Percentiles rank a stretch among this genome's conserved stretches.
Conservation (phyloP, 2,329 filamentous ascomycete species). For the Plenodomus tracheiphilus region DNA sequence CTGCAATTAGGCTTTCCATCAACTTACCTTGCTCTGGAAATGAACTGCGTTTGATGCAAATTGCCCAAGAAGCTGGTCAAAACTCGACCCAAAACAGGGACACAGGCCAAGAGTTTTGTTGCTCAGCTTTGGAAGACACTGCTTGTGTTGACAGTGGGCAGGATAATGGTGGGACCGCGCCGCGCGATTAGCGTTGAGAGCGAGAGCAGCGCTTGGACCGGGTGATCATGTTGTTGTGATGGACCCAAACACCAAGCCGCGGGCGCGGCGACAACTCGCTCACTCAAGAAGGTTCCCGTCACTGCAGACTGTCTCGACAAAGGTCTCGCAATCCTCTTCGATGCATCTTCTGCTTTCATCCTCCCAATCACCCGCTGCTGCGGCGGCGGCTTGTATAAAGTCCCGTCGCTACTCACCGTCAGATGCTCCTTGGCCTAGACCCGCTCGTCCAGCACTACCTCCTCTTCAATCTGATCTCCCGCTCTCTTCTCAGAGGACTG, state of each 20-base stretch:
- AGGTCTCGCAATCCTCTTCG: background rate
- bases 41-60: too few species aligned
- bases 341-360: background rate
- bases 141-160: background rate
- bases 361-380: background rate
- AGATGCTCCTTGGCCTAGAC: background rate
- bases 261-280: background rate
- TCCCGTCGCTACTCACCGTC: too few species aligned
- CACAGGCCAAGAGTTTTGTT: too few species aligned
- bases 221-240: conserved; percentile 6
- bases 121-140: background rate
- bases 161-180: background rate
- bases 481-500: background rate
- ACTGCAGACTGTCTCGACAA: background rate
- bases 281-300: background rate
- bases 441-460: background rate
- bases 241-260: background rate
- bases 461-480: background rate
- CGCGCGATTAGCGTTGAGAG: background rate
- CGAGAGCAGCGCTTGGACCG: conserved; percentile 11
- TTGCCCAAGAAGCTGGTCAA: too few species aligned
- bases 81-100: too few species aligned
- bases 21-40: too few species aligned
- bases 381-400: background rate
- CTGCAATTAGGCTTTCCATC: too few species aligned